phyloP scores from a whole-genome alignment of 1,284 basidiomycete species.

The Anthracocystis walkeri region DNA sequence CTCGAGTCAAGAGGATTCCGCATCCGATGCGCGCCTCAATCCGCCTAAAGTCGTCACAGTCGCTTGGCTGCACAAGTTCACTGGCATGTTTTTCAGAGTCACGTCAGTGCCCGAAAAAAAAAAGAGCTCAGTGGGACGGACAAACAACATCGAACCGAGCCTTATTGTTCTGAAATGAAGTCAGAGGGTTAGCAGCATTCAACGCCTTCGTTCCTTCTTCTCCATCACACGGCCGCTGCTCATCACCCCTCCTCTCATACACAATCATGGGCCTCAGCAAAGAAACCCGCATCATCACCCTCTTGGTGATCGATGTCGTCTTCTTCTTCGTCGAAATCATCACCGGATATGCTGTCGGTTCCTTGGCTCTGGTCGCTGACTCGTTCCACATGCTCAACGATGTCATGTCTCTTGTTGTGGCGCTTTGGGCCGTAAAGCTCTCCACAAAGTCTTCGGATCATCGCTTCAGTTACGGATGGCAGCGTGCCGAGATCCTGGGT shows the following conservation, averaged over 20 bases:
- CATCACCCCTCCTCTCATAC: neutral
- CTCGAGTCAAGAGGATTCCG: no score
- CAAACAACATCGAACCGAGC: no score
- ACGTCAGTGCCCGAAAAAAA: no score
- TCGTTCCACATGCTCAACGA: slow-evolving; percentile 90
- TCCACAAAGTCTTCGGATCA: slow-evolving; percentile 71
- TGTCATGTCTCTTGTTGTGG: slow-evolving; percentile 92
- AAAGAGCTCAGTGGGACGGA: no score
- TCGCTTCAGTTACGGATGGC: slow-evolving; percentile 93
- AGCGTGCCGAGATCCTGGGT: slow-evolving; percentile 92
- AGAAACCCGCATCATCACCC: slow-evolving; percentile 73
- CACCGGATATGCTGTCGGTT: slow-evolving; percentile 88
- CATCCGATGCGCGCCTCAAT: no score
- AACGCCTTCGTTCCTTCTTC: neutral
- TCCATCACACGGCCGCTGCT: neutral
- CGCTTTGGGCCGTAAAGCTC: slow-evolving; percentile 90
- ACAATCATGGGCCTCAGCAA: slow-evolving; percentile 45
- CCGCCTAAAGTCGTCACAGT: no score
- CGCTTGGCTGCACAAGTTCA: no score
- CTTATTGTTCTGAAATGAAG: no score
- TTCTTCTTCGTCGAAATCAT: slow-evolving; percentile 96
- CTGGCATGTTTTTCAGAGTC: no score
- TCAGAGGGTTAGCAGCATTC: no score
- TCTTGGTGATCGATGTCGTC: slow-evolving; percentile 84
- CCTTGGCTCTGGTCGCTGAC: slow-evolving; percentile 93